Conservation (phyloP, 129 eudicot genomes). For the Silybum marianum region DNA sequence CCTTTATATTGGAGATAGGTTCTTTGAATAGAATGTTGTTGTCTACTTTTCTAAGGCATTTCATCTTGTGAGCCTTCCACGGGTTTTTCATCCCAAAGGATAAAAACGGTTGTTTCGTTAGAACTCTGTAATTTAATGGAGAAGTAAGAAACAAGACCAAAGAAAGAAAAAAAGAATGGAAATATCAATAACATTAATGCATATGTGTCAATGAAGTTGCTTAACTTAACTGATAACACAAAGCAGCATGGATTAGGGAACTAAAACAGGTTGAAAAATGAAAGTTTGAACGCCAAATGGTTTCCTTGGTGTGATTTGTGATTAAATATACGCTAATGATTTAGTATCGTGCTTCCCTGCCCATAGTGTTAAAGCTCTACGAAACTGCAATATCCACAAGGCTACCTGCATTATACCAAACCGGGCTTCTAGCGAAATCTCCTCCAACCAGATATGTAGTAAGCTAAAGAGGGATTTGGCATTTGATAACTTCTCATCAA, state of each 20-base stretch:
- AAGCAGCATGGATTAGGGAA: constrained; percentile 8
- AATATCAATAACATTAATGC: neutral
- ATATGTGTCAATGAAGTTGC: neutral
- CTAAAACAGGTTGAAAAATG: neutral
- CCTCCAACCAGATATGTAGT: constrained; percentile 60
- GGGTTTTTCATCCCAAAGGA: too few species aligned
- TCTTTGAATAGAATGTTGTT: too few species aligned
- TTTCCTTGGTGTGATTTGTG: constrained; percentile 5
- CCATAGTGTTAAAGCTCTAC: constrained; percentile 41
- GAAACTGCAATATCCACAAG: constrained; percentile 63
- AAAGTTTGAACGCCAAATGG: neutral
- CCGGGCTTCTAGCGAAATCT: constrained; percentile 57
- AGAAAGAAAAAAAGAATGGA: neutral
- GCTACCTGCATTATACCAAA: constrained; percentile 69
- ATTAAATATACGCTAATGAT: neutral
- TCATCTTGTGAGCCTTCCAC: too few species aligned
- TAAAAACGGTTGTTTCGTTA: too few species aligned
- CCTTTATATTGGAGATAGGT: too few species aligned
- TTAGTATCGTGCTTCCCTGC: neutral
- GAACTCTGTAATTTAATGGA: too few species aligned
- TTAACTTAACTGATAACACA: neutral
- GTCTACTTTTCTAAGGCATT: too few species aligned
- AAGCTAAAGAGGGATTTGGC: constrained; percentile 54
- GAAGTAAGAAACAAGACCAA: too few species aligned
- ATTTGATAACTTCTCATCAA: constrained; percentile 52